A percentile compares a stretch with the other conserved stretches of the same genome.
These are phyloP conservation scores for Aethionema arabicum DNA, from an alignment of 345 rosid species.

Conservation along the genomic window DNA sequence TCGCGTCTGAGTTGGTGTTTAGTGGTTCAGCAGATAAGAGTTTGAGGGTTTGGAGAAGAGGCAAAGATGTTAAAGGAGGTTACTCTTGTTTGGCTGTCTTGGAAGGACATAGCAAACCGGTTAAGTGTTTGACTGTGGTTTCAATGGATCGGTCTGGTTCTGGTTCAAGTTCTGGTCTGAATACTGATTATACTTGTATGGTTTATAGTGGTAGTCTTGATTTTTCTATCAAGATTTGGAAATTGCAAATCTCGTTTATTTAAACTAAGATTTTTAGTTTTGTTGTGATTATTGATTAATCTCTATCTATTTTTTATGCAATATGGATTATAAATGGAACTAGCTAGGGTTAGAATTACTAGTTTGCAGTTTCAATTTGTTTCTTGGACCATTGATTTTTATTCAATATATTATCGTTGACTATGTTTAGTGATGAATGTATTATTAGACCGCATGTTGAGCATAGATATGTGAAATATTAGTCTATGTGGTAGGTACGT, in stretches of 20 bases:
- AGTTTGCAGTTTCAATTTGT: too few relatives aligned
- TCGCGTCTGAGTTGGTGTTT: constrained; percentile 46
- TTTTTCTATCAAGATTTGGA: constrained; percentile 57
- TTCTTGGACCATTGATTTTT: too few relatives aligned
- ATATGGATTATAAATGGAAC: constrained; percentile 4
- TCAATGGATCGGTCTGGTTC: constrained; percentile 1
- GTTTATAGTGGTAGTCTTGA: constrained; percentile 78
- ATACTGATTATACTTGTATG: constrained; percentile 33
- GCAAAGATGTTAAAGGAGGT: constrained; percentile 31
- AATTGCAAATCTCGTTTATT: constrained; percentile 25
- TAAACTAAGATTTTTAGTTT: constrained; percentile 14
- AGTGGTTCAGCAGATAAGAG: constrained; percentile 78
- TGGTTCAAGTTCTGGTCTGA: constrained; percentile 24
- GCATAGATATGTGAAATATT: too few relatives aligned
- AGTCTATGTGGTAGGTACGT: too few relatives aligned
- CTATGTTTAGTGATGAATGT: too few relatives aligned
- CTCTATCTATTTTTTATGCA: neutral
- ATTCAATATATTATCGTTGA: too few relatives aligned
- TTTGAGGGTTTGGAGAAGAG: constrained; percentile 66
- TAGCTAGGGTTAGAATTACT: neutral
- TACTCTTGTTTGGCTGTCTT: constrained; percentile 56
- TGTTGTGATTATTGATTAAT: constrained; percentile 1
- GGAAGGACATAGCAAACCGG: constrained; percentile 61
- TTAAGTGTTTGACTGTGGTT: constrained; percentile 57
- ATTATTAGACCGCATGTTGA: too few relatives aligned